Evolutionary conservation across 179 eudicot genomes (phyloP), one percentile per base, ranked within the genome.

Genomic region (Corrigiola litoralis): DNA sequence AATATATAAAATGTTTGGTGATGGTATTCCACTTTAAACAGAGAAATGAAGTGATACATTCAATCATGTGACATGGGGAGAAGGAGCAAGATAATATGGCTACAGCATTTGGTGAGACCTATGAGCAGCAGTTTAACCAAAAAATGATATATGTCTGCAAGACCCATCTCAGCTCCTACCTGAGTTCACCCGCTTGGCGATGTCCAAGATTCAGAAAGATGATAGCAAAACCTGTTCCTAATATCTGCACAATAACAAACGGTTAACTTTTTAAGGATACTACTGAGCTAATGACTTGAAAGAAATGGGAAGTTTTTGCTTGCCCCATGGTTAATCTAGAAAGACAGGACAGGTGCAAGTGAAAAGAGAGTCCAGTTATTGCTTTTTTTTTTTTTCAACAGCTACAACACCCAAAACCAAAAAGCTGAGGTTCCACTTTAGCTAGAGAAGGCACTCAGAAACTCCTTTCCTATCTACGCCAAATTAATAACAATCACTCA

Each of bases 221-320:
- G 67, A 92, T 78, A n/a, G 79, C 81, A 68, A 95, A 95, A 56
- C 99, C 99, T 6, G 99, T 91, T 49, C 84, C 97, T 23, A 95
- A 84, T 79, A 95, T 85, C 99, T 94, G 88, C 68, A 71, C 23
- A 50, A 60, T 46, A 25, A 71, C 41, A 46, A 53, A 25, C 21
- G 33, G 27, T 10, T 34, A 23, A 67, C 17, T 24, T 4, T 40
- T 36, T 20, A 66, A 8, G 13, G 13, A 59, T 8, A 36, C 25
- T 65, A 47, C 23, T 33, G 37, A 46, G 24, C 23, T 21, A 63
- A 41, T 16, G n/a, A 5, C 1, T 27, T 27, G 34, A 6, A 23
- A 12, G 28, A 50, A 40, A 16, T 32, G 23, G 25, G 11, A 24
- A 41, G 56, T 8, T 62, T 49, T 17, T 36, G 23, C 16, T 37